These are phyloP conservation scores for Neurospora tetraspora DNA, from an alignment of 495 filamentous ascomycete species.

Conservation along the genomic window DNA sequence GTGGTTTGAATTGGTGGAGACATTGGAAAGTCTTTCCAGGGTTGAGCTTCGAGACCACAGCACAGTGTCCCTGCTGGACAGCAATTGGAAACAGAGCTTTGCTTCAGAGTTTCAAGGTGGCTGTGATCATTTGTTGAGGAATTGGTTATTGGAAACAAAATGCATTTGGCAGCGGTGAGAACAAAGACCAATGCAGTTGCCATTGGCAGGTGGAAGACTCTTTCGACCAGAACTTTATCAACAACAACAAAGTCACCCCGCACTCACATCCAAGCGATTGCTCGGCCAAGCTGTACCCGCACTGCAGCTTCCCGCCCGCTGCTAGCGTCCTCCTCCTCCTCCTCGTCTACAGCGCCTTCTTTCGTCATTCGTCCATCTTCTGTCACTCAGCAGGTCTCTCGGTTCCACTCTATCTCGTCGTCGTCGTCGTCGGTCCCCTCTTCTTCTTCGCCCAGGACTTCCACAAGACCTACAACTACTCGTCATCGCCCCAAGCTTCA, in stretches of 20 bases:
- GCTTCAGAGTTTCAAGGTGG: neutral
- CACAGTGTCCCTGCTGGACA: neutral
- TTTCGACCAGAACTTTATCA: neutral
- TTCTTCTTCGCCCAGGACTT: neutral
- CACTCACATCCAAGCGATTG: neutral
- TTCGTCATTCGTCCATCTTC: neutral
- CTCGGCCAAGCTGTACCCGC: neutral
- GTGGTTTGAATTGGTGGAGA: neutral
- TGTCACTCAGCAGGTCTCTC: neutral
- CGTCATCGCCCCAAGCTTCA: neutral
- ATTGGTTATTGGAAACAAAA: neutral
- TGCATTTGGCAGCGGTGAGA: neutral
- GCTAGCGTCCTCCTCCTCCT: conserved; percentile 2
- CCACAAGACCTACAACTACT: neutral
- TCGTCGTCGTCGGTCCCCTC: neutral
- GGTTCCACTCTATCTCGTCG: neutral
- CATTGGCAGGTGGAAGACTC: neutral
- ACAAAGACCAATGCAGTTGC: neutral
- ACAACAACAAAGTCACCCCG: too few relatives aligned
- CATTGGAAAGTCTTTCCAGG: neutral
- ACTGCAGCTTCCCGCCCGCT: neutral
- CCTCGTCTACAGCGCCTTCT: conserved; percentile 6
- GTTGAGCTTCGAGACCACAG: neutral
- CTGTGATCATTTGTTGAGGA: neutral
- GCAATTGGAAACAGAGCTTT: neutral